Percentiles rank a stretch among this genome's conserved stretches.
phyloP scores from a whole-genome alignment of 2,329 filamentous ascomycete species.

The Fusarium mundagurra region DNA sequence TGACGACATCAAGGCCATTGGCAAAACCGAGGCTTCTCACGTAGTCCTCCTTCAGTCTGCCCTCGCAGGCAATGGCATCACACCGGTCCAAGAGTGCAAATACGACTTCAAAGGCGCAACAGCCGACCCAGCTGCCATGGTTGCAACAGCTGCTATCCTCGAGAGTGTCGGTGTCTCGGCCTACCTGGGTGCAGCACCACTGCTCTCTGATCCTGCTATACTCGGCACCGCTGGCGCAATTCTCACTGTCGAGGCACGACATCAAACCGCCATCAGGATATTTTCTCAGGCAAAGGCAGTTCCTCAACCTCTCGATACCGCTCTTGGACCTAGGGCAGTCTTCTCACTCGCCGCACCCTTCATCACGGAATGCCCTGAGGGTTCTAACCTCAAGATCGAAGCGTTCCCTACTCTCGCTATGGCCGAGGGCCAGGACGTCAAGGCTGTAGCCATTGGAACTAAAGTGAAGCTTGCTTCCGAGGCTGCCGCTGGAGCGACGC shows the following conservation, averaged over 20 bases:
- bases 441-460: conserved; percentile 48
- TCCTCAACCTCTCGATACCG: conserved; percentile 75
- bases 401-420: conserved; percentile 69
- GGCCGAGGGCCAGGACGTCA: conserved; percentile 54
- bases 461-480: conserved; percentile 57
- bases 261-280: conserved; percentile 76
- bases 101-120: conserved; percentile 81
- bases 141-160: conserved; percentile 74
- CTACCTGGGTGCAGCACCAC: conserved; percentile 75
- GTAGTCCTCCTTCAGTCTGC: conserved; percentile 54
- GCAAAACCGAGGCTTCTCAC: conserved; percentile 66
- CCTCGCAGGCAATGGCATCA: conserved; percentile 64
- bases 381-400: conserved; percentile 67
- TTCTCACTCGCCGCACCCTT: conserved; percentile 79
- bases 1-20: conserved; percentile 68
- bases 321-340: conserved; percentile 73
- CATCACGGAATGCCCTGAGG: conserved; percentile 75
- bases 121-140: conserved; percentile 72
- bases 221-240: conserved; percentile 75
- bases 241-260: conserved; percentile 76
- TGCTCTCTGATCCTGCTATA: conserved; percentile 67
- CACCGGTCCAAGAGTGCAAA: conserved; percentile 74
- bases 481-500: conserved; percentile 60
- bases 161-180: conserved; percentile 80
- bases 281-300: conserved; percentile 66